Evolutionary conservation across 192 early-diverging fungal genomes (phyloP), one percentile per base, ranked within the genome.

Genomic region (Backusella parvicylindrica): DNA sequence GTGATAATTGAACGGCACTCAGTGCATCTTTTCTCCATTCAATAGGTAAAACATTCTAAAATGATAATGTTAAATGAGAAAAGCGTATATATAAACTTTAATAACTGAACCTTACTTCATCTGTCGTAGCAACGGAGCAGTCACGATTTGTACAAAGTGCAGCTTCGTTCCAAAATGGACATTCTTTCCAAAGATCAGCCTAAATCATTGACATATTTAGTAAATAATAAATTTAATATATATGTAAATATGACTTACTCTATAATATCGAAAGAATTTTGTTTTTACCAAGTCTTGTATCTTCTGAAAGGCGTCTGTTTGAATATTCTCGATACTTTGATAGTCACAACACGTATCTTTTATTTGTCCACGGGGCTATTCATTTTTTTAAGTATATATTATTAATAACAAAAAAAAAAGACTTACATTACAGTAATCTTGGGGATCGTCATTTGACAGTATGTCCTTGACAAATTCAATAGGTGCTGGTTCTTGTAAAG

Each of bases 241-340:
- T 60, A 60, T 2, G 11, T 15, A 9, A 5, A 37, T 43, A 15
- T n/a, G n/a, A 47, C 40, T 67, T 79, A 95, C 93, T 84, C 93
- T 96, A 77, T 92, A 96, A 79, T 97, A 97, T 66, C 93, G 84
- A 83, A 98, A 99, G 82, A 95, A 98, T 16, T 88, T 88, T 40
- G 95, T 93, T 26, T 87, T 85, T 26, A 97, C 91, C n/a, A 99
- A 86, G 38, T 90, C 86, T 37, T 89, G 79, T 43, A 99, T 81
- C 70, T 88, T 85, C 23, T 86, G 85, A 16, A 87, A 78, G 35
- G 97, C 83, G 16, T 87, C 87, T 32, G 85, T 80, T 82, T 98
- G 98, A 35, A 97, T 84, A 7, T 85, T 82, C 64, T 93, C 92
- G 38, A 95, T 84, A 6, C 88, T 86, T 68, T 92, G 89, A 75